These are phyloP conservation scores for Lentinula novae-zelandiae DNA, from an alignment of 1,284 basidiomycete species.

Conservation along the genomic window DNA sequence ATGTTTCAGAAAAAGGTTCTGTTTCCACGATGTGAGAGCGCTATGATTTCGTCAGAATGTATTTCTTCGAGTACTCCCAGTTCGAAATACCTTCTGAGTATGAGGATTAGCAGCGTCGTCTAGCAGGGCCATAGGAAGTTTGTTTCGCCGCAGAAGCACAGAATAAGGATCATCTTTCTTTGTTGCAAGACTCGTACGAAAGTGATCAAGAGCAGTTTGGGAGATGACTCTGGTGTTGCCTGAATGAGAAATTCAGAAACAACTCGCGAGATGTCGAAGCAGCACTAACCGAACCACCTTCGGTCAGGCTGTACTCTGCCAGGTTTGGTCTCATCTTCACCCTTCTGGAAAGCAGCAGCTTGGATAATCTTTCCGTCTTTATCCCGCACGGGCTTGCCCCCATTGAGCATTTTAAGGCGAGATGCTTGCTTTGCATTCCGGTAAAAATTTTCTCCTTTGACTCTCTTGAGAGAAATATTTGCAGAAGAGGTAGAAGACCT, in stretches of 20 bases:
- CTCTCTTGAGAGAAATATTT: conserved; percentile 58
- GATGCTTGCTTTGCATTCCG: conserved; percentile 85
- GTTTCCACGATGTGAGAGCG: conserved; percentile 90
- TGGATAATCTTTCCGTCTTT: conserved; percentile 87
- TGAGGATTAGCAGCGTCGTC: conserved; percentile 83
- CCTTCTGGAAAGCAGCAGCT: conserved; percentile 91
- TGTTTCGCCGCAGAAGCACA: conserved; percentile 87
- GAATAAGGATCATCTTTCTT: conserved; percentile 93
- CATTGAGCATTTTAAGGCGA: conserved; percentile 86
- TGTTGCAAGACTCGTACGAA: conserved; percentile 78
- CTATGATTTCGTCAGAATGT: conserved; percentile 34
- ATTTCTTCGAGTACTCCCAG: background rate
- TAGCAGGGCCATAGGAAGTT: conserved; percentile 90
- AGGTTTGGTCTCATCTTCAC: conserved; percentile 82
- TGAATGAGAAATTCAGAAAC: conserved; percentile 25
- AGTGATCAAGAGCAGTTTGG: conserved; percentile 93
- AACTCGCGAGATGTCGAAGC: background rate
- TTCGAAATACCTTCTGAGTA: conserved; percentile 61
- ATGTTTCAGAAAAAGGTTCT: conserved; percentile 89
- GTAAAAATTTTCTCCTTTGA: conserved; percentile 93
- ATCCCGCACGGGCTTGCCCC: conserved; percentile 87
- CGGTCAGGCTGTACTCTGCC: conserved; percentile 92
- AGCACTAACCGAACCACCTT: conserved; percentile 86
- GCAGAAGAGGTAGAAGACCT: conserved; percentile 51
- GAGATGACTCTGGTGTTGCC: conserved; percentile 98